Conservation (phyloP, 805 yeast genomes). For the Ascoidea tarda region DNA sequence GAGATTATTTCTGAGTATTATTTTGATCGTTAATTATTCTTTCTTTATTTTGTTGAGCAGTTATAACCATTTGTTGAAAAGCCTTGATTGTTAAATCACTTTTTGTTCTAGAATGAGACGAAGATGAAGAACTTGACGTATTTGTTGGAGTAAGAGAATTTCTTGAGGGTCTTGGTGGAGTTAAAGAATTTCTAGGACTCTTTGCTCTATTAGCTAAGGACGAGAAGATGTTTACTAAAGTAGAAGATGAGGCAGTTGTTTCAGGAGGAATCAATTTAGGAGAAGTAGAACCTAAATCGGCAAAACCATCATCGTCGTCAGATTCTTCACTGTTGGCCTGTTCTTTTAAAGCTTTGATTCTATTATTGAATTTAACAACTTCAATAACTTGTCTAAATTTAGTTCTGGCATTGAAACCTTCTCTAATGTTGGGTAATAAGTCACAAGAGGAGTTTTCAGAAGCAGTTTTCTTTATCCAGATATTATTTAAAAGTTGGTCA, state of each 20-base stretch:
- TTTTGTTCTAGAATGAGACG: constrained; percentile 14
- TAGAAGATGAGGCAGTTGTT: constrained; percentile 4
- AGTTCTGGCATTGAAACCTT: constrained; percentile 71
- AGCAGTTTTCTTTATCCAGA: constrained; percentile 54
- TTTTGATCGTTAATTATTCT: constrained; percentile 8
- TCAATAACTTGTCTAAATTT: constrained; percentile 81
- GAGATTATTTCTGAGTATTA: no score
- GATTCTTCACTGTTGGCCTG: constrained; percentile 35
- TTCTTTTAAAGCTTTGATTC: constrained; percentile 56
- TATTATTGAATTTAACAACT: constrained; percentile 67
- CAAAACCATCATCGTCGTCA: constrained; percentile 31
- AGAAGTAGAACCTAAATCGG: constrained; percentile 2
- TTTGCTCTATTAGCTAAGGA: not conserved
- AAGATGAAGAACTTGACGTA: not conserved
- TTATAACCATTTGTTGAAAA: constrained; percentile 56
- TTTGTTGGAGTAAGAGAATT: constrained; percentile 1
- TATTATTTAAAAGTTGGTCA: constrained; percentile 44
- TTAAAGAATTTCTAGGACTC: constrained; percentile 1
- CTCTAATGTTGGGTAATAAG: constrained; percentile 67
- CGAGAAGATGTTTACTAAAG: not conserved
- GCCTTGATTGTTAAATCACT: constrained; percentile 34
- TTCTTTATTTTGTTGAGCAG: constrained; percentile 51
- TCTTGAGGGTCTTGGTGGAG: not conserved
- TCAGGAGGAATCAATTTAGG: constrained; percentile 5
- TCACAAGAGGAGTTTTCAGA: constrained; percentile 36